A percentile compares a stretch with the other conserved stretches of the same genome.
Conservation (phyloP, 75 land plant genomes). For the Sequoia sempervirens region DNA sequence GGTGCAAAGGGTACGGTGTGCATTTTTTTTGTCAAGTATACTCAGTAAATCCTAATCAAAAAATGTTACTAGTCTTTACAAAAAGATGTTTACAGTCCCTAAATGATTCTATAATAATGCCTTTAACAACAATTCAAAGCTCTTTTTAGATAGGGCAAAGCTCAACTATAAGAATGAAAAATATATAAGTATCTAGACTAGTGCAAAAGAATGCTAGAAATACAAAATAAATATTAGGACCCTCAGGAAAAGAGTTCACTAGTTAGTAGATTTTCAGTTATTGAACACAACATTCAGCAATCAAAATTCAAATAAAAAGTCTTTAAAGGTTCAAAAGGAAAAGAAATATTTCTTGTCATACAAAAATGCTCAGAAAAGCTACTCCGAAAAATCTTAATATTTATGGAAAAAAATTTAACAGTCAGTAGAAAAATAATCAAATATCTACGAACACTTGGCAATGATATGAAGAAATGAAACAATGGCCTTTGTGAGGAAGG, state of each 20-base stretch:
- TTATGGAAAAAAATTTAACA: not conserved
- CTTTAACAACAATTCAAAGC: no score
- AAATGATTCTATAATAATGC: no score
- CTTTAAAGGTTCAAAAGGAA: not conserved
- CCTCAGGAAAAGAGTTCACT: no score
- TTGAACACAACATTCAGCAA: not conserved
- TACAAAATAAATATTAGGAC: not conserved
- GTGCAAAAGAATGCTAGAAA: not conserved
- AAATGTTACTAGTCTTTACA: no score
- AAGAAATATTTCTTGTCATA: not conserved
- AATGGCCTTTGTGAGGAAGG: no score
- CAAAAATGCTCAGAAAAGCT: not conserved
- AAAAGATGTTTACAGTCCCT: no score
- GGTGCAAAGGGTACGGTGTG: no score
- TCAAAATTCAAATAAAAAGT: not conserved
- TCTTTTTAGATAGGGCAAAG: no score
- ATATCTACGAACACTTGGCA: not conserved
- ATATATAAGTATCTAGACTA: not conserved
- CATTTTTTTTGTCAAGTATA: no score
- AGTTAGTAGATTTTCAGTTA: not conserved
- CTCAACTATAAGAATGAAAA: not conserved
- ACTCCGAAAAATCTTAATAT: not conserved
- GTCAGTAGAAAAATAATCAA: not conserved
- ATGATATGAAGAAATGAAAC: not conserved
- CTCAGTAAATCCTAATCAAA: no score